These are phyloP conservation scores for Scytalidium sp. DNA, from an alignment of 2,329 filamentous ascomycete genomes.

Conservation along the genomic window DNA sequence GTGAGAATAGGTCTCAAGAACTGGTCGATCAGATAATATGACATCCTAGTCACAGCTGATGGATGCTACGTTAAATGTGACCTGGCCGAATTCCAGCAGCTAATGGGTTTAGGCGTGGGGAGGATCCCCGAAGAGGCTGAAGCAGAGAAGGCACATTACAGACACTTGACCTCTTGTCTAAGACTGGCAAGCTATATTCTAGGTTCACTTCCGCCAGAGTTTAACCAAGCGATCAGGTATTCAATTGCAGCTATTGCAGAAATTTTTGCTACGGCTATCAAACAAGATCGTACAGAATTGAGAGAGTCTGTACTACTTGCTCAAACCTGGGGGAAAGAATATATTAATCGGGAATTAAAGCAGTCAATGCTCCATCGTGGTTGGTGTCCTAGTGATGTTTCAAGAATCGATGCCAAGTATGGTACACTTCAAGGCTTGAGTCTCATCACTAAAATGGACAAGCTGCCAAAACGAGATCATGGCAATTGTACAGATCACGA, in stretches of 20 bases:
- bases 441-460: constrained; percentile 20
- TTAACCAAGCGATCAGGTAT: constrained; percentile 23
- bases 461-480: constrained; percentile 24
- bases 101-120: no score
- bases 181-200: neutral
- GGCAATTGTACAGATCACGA: constrained; percentile 19
- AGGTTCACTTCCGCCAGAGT: constrained; percentile 6
- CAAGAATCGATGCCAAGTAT: constrained; percentile 7
- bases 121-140: neutral
- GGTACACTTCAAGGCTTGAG: constrained; percentile 18
- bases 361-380: constrained; percentile 24
- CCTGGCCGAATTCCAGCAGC: no score
- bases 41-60: no score
- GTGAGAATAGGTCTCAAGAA: constrained; percentile 3
- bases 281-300: no score
- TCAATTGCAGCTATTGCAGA: constrained; percentile 28
- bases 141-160: constrained; percentile 1
- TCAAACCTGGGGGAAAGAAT: neutral
- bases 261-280: no score
- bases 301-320: constrained; percentile 1
- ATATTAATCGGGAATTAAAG: constrained; percentile 16
- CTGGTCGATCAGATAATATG: neutral
- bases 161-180: constrained; percentile 2
- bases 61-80: no score
- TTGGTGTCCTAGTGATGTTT: constrained; percentile 31